Percentiles rank a stretch among this genome's conserved stretches.
Evolutionary conservation across 164 flowering plant genomes (phyloP).

Genomic region (Buxus sempervirens): DNA sequence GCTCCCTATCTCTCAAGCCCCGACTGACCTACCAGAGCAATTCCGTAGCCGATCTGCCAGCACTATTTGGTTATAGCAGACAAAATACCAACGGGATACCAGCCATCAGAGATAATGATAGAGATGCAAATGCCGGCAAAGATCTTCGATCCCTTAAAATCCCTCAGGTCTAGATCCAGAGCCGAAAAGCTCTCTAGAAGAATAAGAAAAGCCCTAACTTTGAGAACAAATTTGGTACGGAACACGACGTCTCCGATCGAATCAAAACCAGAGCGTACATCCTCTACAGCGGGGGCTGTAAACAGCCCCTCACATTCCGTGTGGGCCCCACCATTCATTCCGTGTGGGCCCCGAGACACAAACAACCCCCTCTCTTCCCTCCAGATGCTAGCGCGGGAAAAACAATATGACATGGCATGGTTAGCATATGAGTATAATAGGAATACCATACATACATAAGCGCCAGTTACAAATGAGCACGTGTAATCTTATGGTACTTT

Average conservation of each 20-base stretch:
- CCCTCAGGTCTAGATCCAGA: conserved; percentile 1
- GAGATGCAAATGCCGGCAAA: background rate
- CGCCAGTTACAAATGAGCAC: background rate
- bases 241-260: conserved; percentile 6
- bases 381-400: conserved; percentile 31
- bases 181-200: background rate
- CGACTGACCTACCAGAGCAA: conserved; percentile 4
- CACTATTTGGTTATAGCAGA: background rate
- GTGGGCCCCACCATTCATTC: conserved; percentile 8
- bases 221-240: background rate
- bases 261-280: conserved; percentile 23
- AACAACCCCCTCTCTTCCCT: background rate
- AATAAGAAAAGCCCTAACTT: conserved; percentile 9
- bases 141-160: conserved; percentile 3
- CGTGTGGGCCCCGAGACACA: too few relatives aligned
- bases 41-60: too few relatives aligned
- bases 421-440: conserved; percentile 6
- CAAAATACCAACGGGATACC: conserved; percentile 3
- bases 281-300: too few relatives aligned
- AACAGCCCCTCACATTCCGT: background rate
- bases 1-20: conserved; percentile 6
- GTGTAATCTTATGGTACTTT: background rate
- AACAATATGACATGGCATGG: conserved; percentile 18
- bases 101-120: background rate
- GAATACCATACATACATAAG: background rate